phyloP scores from a whole-genome alignment of 768 basidiomycete genomes.

The Rhodotorula diobovata region DNA sequence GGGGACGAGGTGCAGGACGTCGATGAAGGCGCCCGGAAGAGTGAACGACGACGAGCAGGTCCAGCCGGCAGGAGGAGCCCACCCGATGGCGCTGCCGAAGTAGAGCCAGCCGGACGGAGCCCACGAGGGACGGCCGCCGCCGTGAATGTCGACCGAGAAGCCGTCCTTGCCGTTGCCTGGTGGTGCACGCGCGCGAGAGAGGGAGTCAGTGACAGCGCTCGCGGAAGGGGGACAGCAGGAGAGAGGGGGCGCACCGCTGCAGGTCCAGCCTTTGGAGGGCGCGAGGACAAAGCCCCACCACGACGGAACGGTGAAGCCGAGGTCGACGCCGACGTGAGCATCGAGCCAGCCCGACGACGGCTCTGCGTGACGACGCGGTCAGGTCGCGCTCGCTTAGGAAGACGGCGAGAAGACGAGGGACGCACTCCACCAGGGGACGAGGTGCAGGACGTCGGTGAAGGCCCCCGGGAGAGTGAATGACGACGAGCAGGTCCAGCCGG shows the following conservation, averaged over 20 bases:
- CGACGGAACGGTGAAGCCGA: not conserved
- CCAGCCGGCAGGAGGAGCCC: constrained; percentile 7
- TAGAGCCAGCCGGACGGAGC: not conserved
- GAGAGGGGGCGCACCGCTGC: not conserved
- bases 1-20: too few species aligned
- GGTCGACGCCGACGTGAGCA: not conserved
- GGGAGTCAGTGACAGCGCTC: too few species aligned
- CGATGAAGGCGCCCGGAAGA: not conserved
- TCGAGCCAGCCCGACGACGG: constrained; percentile 4
- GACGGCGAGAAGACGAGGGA: too few species aligned
- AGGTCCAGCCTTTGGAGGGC: constrained; percentile 1
- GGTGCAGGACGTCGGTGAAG: not conserved
- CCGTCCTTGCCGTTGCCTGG: constrained; percentile 14
- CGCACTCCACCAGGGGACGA: constrained; percentile 21
- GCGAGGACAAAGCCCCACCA: constrained; percentile 3
- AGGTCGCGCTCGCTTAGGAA: too few species aligned
- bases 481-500: not conserved
- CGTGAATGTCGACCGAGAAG: not conserved
- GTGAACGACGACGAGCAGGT: not conserved
- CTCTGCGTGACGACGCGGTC: not conserved
- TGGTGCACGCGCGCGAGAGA: too few species aligned
- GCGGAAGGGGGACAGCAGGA: too few species aligned
- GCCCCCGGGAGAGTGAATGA: not conserved
- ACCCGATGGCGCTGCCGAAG: constrained; percentile 1
- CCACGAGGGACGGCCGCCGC: not conserved